Evolutionary conservation across 805 yeast species (phyloP).

Genomic region (Monosporozyma aquatica): DNA sequence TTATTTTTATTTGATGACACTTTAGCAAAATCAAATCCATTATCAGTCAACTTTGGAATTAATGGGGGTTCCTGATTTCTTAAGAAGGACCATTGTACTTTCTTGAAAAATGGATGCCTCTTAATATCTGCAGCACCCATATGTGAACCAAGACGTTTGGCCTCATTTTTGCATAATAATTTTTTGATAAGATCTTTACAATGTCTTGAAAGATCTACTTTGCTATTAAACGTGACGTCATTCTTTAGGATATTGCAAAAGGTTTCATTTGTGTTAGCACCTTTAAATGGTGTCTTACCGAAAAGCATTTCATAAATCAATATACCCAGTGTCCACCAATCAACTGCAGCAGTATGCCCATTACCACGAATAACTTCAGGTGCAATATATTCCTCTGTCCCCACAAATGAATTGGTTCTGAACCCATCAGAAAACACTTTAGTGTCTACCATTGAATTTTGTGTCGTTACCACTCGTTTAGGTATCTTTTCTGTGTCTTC

Average conservation of each 20-base stretch:
- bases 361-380: constrained; percentile 96
- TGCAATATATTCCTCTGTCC: constrained; percentile 97
- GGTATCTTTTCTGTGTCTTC: constrained; percentile 44
- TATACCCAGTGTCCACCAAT: constrained; percentile 99
- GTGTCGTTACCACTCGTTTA: constrained; percentile 3
- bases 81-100: constrained; percentile 88
- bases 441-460: constrained; percentile 51
- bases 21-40: constrained; percentile 42
- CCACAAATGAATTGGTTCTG: constrained; percentile 95
- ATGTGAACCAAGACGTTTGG: constrained; percentile 79
- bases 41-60: constrained; percentile 66
- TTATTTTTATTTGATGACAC: constrained; percentile 15
- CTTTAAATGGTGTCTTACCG: constrained; percentile 95
- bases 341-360: constrained; percentile 97
- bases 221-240: constrained; percentile 70
- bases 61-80: constrained; percentile 92
- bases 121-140: constrained; percentile 95
- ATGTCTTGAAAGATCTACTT: constrained; percentile 50
- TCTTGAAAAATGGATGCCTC: constrained; percentile 83
- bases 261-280: constrained; percentile 78
- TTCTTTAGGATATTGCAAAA: constrained; percentile 78
- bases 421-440: constrained; percentile 94
- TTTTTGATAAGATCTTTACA: constrained; percentile 77
- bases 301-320: constrained; percentile 90
- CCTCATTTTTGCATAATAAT: constrained; percentile 79